Percentiles rank a stretch among this genome's conserved stretches.
These are phyloP conservation scores for Penicillium griseofulvum DNA, from an alignment of 2,329 filamentous ascomycete species.

Conservation along the genomic window DNA sequence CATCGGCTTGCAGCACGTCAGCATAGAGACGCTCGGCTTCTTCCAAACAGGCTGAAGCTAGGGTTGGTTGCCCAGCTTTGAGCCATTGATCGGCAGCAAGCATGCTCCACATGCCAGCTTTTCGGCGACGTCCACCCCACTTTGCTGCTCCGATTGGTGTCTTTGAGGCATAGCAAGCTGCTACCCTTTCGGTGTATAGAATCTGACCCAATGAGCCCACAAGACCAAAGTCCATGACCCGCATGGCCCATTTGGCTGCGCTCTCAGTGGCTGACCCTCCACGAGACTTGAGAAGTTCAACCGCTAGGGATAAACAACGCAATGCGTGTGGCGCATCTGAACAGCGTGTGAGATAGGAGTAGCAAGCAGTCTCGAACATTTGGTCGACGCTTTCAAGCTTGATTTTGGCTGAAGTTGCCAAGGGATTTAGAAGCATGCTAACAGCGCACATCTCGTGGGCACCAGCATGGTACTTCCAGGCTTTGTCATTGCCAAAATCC, in stretches of 20 bases:
- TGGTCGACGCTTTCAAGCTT: conserved; percentile 78
- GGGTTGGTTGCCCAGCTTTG: conserved; percentile 69
- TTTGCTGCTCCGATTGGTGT: conserved; percentile 62
- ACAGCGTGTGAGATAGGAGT: conserved; percentile 88
- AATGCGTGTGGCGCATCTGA: conserved; percentile 75
- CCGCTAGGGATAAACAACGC: conserved; percentile 69
- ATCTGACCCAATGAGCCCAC: conserved; percentile 74
- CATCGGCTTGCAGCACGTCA: conserved; percentile 40
- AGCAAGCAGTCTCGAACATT: conserved; percentile 84
- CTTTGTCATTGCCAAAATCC: conserved; percentile 93
- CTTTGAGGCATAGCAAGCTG: conserved; percentile 77
- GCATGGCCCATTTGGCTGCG: conserved; percentile 78
- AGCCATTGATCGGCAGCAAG: conserved; percentile 84
- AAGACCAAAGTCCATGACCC: conserved; percentile 74
- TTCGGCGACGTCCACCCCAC: conserved; percentile 72
- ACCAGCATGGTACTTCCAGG: conserved; percentile 92
- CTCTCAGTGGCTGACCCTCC: conserved; percentile 80
- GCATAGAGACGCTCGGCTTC: conserved; percentile 60
- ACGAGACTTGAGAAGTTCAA: conserved; percentile 79
- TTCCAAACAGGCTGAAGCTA: conserved; percentile 74
- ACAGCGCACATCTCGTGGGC: conserved; percentile 93
- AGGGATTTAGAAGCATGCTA: conserved; percentile 74
- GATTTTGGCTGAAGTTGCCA: conserved; percentile 68
- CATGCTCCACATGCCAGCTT: conserved; percentile 85
- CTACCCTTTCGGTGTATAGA: conserved; percentile 80